phyloP scores from a whole-genome alignment of 2,329 filamentous ascomycete species.

The Cladophialophora carrionii region DNA sequence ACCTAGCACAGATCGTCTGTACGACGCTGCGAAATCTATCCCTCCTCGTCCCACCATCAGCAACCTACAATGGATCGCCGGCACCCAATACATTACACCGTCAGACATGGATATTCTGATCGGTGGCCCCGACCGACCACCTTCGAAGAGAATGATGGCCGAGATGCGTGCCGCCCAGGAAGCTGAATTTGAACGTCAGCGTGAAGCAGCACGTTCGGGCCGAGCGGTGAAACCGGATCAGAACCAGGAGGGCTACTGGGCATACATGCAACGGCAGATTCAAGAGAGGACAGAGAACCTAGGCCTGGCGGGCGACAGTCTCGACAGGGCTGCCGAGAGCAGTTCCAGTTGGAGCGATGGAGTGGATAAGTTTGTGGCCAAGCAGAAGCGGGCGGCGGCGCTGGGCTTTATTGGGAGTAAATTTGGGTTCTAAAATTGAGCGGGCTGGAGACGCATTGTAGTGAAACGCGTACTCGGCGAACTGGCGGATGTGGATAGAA shows the following conservation, averaged over 20 bases:
- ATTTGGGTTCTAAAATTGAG: constrained; percentile 46
- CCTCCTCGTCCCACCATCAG: constrained; percentile 90
- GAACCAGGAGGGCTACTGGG: constrained; percentile 66
- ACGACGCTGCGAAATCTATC: constrained; percentile 73
- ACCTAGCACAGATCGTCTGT: constrained; percentile 70
- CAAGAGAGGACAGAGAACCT: constrained; percentile 90
- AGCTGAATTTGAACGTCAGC: constrained; percentile 47
- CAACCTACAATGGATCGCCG: constrained; percentile 94
- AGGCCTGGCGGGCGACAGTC: constrained; percentile 77
- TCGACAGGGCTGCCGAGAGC: constrained; percentile 79
- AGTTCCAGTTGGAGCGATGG: constrained; percentile 85
- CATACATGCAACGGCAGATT: constrained; percentile 81
- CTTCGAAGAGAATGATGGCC: constrained; percentile 83
- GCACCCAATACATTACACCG: constrained; percentile 86
- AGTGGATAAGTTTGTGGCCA: constrained; percentile 80
- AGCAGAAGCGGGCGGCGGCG: constrained; percentile 84
- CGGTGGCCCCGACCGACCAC: constrained; percentile 82
- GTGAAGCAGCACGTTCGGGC: constrained; percentile 46
- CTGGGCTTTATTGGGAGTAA: constrained; percentile 61
- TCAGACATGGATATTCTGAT: constrained; percentile 88
- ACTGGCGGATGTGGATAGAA: neutral
- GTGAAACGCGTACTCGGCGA: neutral
- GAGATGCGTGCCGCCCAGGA: constrained; percentile 76
- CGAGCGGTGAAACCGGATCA: constrained; percentile 42
- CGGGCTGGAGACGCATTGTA: neutral